phyloP scores from a whole-genome alignment of 2,329 filamentous ascomycete genomes.

The Huntiella savannae region DNA sequence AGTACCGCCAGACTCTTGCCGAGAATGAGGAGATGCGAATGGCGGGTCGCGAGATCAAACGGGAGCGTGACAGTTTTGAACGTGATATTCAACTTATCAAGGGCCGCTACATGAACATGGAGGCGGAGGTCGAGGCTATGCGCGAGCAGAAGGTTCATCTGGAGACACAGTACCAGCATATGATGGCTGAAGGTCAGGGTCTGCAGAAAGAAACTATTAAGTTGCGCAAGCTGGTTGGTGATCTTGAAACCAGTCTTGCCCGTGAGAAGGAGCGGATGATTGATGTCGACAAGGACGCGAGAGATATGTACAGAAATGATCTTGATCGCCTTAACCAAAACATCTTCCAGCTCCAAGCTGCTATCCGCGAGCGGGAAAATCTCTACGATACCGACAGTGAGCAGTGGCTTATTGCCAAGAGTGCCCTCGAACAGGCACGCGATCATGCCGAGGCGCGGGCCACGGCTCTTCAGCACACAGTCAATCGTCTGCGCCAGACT shows the following conservation, averaged over 20 bases:
- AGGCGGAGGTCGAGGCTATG: constrained; percentile 38
- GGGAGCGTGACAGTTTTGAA: constrained; percentile 24
- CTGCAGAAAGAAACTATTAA: constrained; percentile 44
- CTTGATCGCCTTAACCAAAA: constrained; percentile 35
- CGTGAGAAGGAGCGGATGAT: constrained; percentile 38
- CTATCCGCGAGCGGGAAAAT: constrained; percentile 50
- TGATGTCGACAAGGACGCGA: constrained; percentile 41
- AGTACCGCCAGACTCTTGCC: constrained; percentile 26
- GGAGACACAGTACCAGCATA: constrained; percentile 47
- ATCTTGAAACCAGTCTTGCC: constrained; percentile 29
- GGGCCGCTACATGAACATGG: constrained; percentile 26
- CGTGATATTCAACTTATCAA: constrained; percentile 19
- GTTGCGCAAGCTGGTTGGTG: constrained; percentile 26
- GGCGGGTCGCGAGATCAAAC: constrained; percentile 25
- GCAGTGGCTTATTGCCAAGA: constrained; percentile 50
- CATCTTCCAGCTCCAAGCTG: constrained; percentile 42
- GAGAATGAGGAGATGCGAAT: constrained; percentile 27
- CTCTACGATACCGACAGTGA: constrained; percentile 53
- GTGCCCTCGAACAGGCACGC: constrained; percentile 44
- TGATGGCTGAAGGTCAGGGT: constrained; percentile 45
- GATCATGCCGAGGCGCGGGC: constrained; percentile 49
- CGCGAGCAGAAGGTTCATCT: constrained; percentile 50
- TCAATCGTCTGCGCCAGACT: constrained; percentile 48
- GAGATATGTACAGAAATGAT: constrained; percentile 24
- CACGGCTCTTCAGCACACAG: constrained; percentile 46